phyloP scores from a whole-genome alignment of 768 basidiomycete species.

The Hortiboletus flavorubellus region DNA sequence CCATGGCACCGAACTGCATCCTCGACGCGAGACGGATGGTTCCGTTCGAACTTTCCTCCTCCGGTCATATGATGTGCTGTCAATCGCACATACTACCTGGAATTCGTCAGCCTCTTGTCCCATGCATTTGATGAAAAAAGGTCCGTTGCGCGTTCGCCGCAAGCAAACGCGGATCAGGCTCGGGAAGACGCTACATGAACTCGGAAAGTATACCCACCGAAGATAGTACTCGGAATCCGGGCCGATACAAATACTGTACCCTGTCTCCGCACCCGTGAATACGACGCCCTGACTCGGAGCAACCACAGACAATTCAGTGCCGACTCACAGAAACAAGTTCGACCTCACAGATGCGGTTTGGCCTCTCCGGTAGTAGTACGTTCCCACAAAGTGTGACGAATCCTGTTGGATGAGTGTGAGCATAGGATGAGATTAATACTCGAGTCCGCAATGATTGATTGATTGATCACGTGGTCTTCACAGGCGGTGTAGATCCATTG shows the following conservation, averaged over 20 bases:
- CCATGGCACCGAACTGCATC: neutral
- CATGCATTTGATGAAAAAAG: neutral
- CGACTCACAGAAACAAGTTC: no score
- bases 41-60: neutral
- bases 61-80: neutral
- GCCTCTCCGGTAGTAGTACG: no score
- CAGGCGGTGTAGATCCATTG: neutral
- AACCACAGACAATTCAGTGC: neutral
- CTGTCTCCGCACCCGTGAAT: neutral
- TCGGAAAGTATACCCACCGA: neutral
- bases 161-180: no score
- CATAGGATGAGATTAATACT: neutral
- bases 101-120: no score
- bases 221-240: neutral
- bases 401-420: neutral
- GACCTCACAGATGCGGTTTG: no score
- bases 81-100: neutral
- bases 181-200: neutral
- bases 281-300: no score
- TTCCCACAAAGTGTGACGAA: no score
- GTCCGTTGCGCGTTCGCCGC: neutral
- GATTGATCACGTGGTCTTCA: neutral
- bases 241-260: neutral
- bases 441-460: no score
- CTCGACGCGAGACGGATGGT: neutral